Base-by-base conservation (phyloP, 2,329 filamentous ascomycete genomes). In the Arthroderma sp. region DNA sequence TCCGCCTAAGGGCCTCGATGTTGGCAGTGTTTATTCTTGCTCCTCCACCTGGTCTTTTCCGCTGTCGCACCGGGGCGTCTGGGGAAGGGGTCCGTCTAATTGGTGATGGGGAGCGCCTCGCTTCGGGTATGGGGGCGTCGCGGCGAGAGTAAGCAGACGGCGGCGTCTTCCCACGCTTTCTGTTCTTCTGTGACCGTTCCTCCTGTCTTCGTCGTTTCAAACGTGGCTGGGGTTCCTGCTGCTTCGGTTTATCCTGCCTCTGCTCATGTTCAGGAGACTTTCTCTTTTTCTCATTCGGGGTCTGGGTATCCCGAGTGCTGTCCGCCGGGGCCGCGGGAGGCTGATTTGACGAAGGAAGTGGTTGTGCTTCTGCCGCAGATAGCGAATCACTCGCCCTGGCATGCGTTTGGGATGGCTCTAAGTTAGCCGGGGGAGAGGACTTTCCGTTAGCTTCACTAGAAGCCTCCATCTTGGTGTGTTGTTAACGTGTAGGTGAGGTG, bases 41-140 rank as follows among this genome's bases (percentile, higher is more conserved):
- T 37, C 73, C 73, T 49, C 73, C 74, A 47, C 75, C 75, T 1
- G 75, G 75, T 37, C 75, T 68, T 64, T 77, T 76, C 33, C 74
- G 70, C 60, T 71, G 73, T 49, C 73, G 71, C 15, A 70, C 61
- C 35, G 68, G 66, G 33, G 70, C 67, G 5, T 71, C 69, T n/a
- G 71, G 72, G 5, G 74, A 74, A 47, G 72, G 71, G 23, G 68
- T 71, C 55, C 67, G 70, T 8, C 68, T 64, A 17, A 73, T 65
- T 11, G 74, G 73, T 1, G 74, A 75, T 9, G 68, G 70, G 28
- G 73, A 75, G 54, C 71, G 68, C 35, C 38, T 55, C 65, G 64
- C 21, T 59, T 38, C 59, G 59, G 11, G 66, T 64, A 55, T 65
- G 62, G 15, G 65, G 13, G 66, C 66, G 47, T 74, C 70, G 23